Conservation (phyloP, 331 rosid genomes). For the Arachis monticola region DNA sequence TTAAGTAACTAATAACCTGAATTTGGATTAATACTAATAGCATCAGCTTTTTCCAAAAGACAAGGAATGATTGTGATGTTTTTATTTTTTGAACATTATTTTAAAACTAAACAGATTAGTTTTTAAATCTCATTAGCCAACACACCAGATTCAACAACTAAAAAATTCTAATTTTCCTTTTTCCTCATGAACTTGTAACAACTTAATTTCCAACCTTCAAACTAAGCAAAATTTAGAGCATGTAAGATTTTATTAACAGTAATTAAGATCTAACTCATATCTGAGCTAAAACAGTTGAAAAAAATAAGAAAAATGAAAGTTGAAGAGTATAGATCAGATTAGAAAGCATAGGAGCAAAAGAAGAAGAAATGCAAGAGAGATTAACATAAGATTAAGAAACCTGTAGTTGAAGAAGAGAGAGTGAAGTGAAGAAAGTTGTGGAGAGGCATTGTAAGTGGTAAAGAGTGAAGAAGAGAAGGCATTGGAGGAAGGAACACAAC, state of each 20-base stretch:
- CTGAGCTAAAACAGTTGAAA: slow-evolving; percentile 4
- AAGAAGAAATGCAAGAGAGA: not conserved
- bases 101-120: not conserved
- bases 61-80: slow-evolving; percentile 7
- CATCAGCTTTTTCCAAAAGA: not conserved
- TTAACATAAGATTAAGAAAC: not conserved
- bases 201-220: slow-evolving; percentile 13
- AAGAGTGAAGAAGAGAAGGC: slow-evolving; percentile 35
- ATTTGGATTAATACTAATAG: slow-evolving; percentile 28
- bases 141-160: slow-evolving; percentile 29
- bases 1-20: not conserved
- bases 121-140: not conserved
- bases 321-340: slow-evolving; percentile 41
- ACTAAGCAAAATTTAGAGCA: slow-evolving; percentile 3
- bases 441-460: slow-evolving; percentile 37
- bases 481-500: slow-evolving; percentile 40
- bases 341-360: slow-evolving; percentile 20
- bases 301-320: slow-evolving; percentile 11
- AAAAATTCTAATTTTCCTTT: too few relatives aligned
- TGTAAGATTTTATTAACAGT: not conserved
- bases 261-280: slow-evolving; percentile 45
- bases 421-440: slow-evolving; percentile 27
- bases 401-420: slow-evolving; percentile 32
- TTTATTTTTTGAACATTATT: not conserved
- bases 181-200: not conserved